Evolutionary conservation across 1,139 yeast species (phyloP), one percentile per base, ranked within the genome.

Genomic region (Yamadazyma taylorii): DNA sequence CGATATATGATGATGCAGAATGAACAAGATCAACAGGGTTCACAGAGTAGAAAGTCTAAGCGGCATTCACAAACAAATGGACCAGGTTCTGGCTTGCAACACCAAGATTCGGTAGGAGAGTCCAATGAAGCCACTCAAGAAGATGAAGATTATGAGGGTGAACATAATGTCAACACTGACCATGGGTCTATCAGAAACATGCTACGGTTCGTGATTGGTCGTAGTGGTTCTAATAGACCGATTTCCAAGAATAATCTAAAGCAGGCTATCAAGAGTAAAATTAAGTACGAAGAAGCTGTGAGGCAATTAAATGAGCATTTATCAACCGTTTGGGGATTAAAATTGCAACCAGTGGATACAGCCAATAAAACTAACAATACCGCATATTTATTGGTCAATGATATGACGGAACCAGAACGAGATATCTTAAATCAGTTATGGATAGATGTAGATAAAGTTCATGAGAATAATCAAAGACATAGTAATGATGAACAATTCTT

Each of bases 301-400:
- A 40, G 35, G 11, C 43, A 39, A 13, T 54, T 57, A 1, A 50
- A 50, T 28, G 33, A 23, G 1, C 54, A 53, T n/a, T 40, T 70
- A 26, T 47, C 51, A 24, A 43, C 14, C 9, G 48, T 56, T 2
- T 69, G 64, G 43, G 75, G 73, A 1, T 39, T 69, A 34, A 46
- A 55, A 17, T 44, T 69, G 28, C 55, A 10, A 54, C 59, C 30
- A 4, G 33, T 41, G 22, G 45, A 44, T 14, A 33, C 36, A 8
- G 43, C 32, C 16, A 35, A 37, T 23, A 33, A 39, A 33, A 38
- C 29, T 24, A 22, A 10, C 16, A 36, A 34, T 39, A 30, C 15
- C 34, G 44, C 28, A 14, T 53, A 46, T 47, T 52, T 40, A 22
- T 31, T 60, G 37, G 57, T 53, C 2, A 56, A 44, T 40, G 40